Evolutionary conservation across 257 asterid genomes (phyloP).

Genomic region (Jasminum sambac): DNA sequence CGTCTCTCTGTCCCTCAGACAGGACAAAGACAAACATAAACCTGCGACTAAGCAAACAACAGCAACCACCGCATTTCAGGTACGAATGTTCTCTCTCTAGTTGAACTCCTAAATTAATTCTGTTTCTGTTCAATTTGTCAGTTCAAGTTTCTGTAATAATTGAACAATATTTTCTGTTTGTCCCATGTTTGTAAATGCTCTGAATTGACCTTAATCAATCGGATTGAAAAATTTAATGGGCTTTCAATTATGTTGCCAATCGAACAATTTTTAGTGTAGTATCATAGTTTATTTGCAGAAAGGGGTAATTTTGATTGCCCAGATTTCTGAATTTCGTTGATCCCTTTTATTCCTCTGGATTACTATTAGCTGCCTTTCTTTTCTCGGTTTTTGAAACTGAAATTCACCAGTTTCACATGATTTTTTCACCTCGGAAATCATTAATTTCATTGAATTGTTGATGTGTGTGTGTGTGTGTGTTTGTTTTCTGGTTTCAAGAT

Average conservation of each 20-base stretch:
- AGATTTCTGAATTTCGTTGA: background rate
- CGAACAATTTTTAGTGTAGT: background rate
- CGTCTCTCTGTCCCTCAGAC: background rate
- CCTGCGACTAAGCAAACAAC: background rate
- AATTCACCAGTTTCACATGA: background rate
- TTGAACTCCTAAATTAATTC: background rate
- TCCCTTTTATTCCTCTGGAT: background rate
- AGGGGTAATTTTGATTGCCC: background rate
- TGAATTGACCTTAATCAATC: background rate
- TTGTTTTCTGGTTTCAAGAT: background rate
- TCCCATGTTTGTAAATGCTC: background rate
- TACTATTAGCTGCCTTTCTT: background rate
- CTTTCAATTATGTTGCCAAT: background rate
- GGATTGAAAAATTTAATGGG: background rate
- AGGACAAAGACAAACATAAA: background rate
- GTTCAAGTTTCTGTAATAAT: background rate
- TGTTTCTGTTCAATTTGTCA: background rate
- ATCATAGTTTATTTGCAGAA: background rate
- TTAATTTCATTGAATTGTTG: background rate
- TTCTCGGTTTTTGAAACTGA: background rate
- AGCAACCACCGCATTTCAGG: background rate
- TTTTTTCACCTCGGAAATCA: background rate
- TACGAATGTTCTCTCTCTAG: background rate
- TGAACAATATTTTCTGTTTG: background rate
- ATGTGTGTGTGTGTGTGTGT: background rate